A percentile compares a stretch with the other conserved stretches of the same genome.
Evolutionary conservation across 2,329 filamentous ascomycete species (phyloP).

Genomic region (Colletotrichum orbiculare): DNA sequence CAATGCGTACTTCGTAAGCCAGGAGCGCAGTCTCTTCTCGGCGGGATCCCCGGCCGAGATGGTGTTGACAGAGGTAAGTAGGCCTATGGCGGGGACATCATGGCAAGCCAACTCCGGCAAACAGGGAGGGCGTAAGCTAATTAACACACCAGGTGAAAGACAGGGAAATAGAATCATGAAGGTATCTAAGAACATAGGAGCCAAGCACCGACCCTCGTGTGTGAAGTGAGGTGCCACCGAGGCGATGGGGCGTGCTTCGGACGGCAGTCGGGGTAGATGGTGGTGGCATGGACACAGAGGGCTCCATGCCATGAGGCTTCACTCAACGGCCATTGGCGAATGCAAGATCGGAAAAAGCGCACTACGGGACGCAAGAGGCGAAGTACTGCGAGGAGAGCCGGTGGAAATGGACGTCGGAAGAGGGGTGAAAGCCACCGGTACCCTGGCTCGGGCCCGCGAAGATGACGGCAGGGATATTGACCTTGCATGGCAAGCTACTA

Average conservation of each 20-base stretch:
- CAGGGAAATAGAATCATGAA: constrained; percentile 14
- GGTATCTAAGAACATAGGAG: constrained; percentile 24
- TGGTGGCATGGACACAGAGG: background rate
- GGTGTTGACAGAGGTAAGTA: constrained; percentile 22
- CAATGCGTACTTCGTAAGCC: constrained; percentile 25
- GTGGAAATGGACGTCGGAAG: constrained; percentile 10
- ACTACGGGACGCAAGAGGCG: constrained; percentile 20
- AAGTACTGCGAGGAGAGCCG: constrained; percentile 1
- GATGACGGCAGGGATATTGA: constrained; percentile 30
- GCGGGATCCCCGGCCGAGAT: constrained; percentile 26
- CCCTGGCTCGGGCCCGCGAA: constrained; percentile 16
- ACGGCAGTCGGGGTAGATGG: constrained; percentile 25
- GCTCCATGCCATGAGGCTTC: constrained; percentile 10
- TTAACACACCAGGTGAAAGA: background rate
- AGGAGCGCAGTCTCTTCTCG: background rate
- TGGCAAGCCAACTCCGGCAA: background rate
- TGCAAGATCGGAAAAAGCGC: constrained; percentile 17
- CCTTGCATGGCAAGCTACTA: constrained; percentile 16
- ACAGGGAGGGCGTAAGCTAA: constrained; percentile 6
- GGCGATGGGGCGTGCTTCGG: constrained; percentile 18
- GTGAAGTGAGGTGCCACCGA: constrained; percentile 15
- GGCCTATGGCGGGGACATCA: constrained; percentile 10
- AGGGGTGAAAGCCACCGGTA: constrained; percentile 16
- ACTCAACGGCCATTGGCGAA: constrained; percentile 22
- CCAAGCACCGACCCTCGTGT: constrained; percentile 28